Evolutionary conservation across 2,329 filamentous ascomycete species (phyloP).

Genomic region (Hyphodiscus sp.): DNA sequence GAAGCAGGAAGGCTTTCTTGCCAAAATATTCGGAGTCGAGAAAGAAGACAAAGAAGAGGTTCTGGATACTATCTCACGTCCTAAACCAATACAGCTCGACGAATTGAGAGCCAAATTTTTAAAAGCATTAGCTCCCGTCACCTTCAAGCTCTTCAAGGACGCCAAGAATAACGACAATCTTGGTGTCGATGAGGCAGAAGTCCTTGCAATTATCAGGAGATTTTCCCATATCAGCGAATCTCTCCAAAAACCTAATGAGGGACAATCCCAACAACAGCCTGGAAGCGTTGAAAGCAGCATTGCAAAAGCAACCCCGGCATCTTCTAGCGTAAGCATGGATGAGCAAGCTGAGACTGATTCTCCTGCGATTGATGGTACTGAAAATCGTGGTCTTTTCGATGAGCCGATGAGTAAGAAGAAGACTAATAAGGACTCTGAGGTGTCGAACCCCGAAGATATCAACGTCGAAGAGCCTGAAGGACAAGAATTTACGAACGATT

Average conservation of each 20-base stretch:
- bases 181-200: constrained; percentile 37
- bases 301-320: constrained; percentile 16
- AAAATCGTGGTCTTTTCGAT: constrained; percentile 21
- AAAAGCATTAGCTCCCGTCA: constrained; percentile 34
- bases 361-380: constrained; percentile 5
- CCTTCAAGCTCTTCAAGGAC: constrained; percentile 35
- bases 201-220: constrained; percentile 43
- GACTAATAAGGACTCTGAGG: constrained; percentile 7
- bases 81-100: constrained; percentile 19
- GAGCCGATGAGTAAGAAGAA: constrained; percentile 14
- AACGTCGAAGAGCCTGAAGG: constrained; percentile 28
- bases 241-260: neutral
- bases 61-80: neutral
- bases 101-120: constrained; percentile 33
- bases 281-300: constrained; percentile 13
- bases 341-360: constrained; percentile 5
- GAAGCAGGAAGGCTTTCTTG: constrained; percentile 46
- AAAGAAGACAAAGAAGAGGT: neutral
- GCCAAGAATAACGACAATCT: constrained; percentile 31
- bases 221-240: constrained; percentile 34
- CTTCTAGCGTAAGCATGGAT: constrained; percentile 12
- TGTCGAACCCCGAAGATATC: constrained; percentile 31
- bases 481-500: constrained; percentile 20
- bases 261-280: neutral
- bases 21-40: constrained; percentile 46